phyloP scores from a whole-genome alignment of 129 eudicot genomes.

The Centella asiatica region DNA sequence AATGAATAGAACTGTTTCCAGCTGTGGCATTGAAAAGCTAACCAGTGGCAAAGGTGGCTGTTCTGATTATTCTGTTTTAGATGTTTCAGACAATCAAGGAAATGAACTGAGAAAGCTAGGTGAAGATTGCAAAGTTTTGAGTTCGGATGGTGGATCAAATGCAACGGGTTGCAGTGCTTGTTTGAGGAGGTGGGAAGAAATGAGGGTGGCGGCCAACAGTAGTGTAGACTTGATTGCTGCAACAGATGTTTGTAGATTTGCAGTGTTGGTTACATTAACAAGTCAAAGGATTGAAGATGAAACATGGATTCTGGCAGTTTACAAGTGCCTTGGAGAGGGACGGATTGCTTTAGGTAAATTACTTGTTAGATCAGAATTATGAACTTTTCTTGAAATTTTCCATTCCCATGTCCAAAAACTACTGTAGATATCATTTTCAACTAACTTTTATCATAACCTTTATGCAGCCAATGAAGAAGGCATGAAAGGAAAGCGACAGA shows the following conservation, averaged over 20 bases:
- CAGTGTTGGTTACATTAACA: constrained; percentile 43
- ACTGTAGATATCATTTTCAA: neutral
- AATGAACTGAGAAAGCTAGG: constrained; percentile 23
- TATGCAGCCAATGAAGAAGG: constrained; percentile 19
- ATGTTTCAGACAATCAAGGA: constrained; percentile 35
- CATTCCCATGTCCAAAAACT: neutral
- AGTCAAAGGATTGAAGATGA: constrained; percentile 28
- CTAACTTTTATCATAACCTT: neutral
- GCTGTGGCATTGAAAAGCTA: constrained; percentile 58
- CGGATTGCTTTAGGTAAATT: constrained; percentile 29
- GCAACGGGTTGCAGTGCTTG: constrained; percentile 33
- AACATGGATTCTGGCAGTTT: constrained; percentile 37
- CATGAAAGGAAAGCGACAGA: constrained; percentile 1
- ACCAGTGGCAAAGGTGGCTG: constrained; percentile 49
- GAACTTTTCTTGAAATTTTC: neutral
- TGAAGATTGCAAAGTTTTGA: constrained; percentile 35
- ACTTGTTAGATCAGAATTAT: neutral
- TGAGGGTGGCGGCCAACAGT: constrained; percentile 15
- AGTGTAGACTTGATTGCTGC: constrained; percentile 12
- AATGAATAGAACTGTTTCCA: constrained; percentile 17
- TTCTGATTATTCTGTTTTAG: constrained; percentile 42
- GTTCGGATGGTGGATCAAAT: constrained; percentile 17
- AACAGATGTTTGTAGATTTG: constrained; percentile 40
- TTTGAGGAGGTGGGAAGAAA: constrained; percentile 35
- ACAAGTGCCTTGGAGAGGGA: constrained; percentile 39